Base-by-base conservation (phyloP, 169 alveolate genomes). In the Plasmodium gonderi region DNA sequence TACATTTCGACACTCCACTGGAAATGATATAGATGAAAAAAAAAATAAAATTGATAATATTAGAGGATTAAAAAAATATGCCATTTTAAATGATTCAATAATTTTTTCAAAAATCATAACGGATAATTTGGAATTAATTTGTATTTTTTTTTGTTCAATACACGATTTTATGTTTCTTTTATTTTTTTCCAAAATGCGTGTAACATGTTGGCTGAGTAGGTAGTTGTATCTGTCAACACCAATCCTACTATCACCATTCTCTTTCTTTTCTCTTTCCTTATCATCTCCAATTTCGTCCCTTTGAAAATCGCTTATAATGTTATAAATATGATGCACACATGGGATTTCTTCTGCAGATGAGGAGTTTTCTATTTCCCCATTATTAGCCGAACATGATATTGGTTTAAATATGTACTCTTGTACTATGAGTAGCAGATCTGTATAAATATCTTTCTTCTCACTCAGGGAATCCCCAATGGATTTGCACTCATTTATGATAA, bases 41-140 rank as follows among this genome's bases (percentile, higher is more conserved):
- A 82, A 82, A 82, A 82, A 82, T 82, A 82, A 82, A 45, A 82
- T 45, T 20, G 92, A 26, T 36, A 82, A 69, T 54, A 82, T 33
- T 54, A 82, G 42, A 54, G 92, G 92, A 42, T 75, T 82, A 60
- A 68, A 82, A 38, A 82, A 82, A 47, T 72, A 68, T 1, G 76
- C 92, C 60, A 29, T 47, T 69, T 82, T 82, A 82, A 68, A 82
- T 0, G 83, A 82, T 69, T 82, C 92, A 42, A 82, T 82, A 20
- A 82, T 69, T 82, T 82, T 68, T 69, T 82, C 77, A 82, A 20
- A 69, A 26, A 82, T 33, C 1, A 60, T 38, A 11, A 47, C 44
- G 6, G 81, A 17, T 8, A 82, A 26, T 40, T 29, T 51, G 20
- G 38, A 0, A 67, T 67, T 82, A 40, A 82, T 82, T 20, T 68